Evolutionary conservation across 306 rosid species (phyloP).

Genomic region (Acacia acuminata): DNA sequence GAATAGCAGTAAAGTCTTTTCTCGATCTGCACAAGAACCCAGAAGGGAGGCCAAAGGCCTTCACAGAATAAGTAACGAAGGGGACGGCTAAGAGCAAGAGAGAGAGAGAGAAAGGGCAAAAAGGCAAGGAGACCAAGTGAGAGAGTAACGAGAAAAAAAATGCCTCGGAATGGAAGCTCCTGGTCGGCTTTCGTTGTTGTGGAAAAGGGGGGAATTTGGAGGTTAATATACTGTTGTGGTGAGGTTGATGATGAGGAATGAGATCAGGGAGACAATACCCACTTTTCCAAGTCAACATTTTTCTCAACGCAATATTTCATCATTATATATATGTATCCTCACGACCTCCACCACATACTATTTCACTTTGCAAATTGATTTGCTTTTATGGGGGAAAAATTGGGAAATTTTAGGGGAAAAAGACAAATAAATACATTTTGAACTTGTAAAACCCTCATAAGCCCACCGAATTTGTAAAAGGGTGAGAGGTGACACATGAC

Average conservation of each 20-base stretch:
- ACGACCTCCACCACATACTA: neutral
- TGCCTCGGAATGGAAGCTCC: slow-evolving; percentile 1
- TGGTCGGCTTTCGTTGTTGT: neutral
- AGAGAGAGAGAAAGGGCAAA: neutral
- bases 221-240: neutral
- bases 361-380: neutral
- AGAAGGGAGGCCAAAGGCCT: slow-evolving; percentile 2
- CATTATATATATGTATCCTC: neutral
- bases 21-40: slow-evolving; percentile 31
- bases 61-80: neutral
- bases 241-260: slow-evolving; percentile 32
- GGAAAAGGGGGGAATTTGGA: neutral
- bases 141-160: slow-evolving; percentile 17
- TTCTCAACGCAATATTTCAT: slow-evolving; percentile 30
- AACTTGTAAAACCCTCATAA: too few relatives aligned
- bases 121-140: neutral
- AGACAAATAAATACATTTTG: too few relatives aligned
- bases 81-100: neutral
- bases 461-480: too few relatives aligned
- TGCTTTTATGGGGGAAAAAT: too few relatives aligned
- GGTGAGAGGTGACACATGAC: too few relatives aligned
- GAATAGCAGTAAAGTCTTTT: slow-evolving; percentile 5
- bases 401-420: too few relatives aligned
- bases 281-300: slow-evolving; percentile 27
- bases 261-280: slow-evolving; percentile 28